Evolutionary conservation across 228 moss, liverwort and hornwort species (phyloP).

Genomic region (Sphagnum fallax): DNA sequence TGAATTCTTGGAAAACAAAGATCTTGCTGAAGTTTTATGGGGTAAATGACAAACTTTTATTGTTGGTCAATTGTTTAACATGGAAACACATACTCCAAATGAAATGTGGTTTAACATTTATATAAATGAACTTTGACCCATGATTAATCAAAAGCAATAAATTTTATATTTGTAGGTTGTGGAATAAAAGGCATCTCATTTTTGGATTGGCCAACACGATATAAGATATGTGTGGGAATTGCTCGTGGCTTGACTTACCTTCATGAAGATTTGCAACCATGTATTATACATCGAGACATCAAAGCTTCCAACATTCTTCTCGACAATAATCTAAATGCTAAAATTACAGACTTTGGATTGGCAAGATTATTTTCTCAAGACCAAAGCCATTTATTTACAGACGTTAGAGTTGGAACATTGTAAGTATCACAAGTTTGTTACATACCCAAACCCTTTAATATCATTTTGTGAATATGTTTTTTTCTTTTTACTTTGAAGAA

Average conservation of each 20-base stretch:
- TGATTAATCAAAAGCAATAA: too few relatives aligned
- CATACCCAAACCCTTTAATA: too few relatives aligned
- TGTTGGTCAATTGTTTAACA: background rate
- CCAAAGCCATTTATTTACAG: constrained; percentile 11
- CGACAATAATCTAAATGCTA: constrained; percentile 12
- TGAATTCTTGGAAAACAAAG: constrained; percentile 15
- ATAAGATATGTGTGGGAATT: constrained; percentile 16
- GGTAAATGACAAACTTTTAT: background rate
- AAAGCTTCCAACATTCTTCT: constrained; percentile 17
- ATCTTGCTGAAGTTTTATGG: constrained; percentile 7
- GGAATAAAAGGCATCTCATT: too few relatives aligned
- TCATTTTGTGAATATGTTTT: too few relatives aligned
- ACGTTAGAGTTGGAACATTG: constrained; percentile 22
- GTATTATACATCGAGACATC: constrained; percentile 14
- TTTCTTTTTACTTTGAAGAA: too few relatives aligned
- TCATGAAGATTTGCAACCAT: constrained; percentile 24
- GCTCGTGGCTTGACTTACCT: constrained; percentile 19
- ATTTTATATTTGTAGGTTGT: too few relatives aligned
- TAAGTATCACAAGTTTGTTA: background rate
- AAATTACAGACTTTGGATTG: constrained; percentile 24
- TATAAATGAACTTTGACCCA: too few relatives aligned
- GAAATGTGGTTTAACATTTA: too few relatives aligned
- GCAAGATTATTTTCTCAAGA: constrained; percentile 19
- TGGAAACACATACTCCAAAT: too few relatives aligned
- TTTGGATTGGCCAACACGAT: constrained; percentile 9